A percentile compares a stretch with the other conserved stretches of the same genome.
Evolutionary conservation across 306 rosid genomes (phyloP).

Genomic region (Nissolia schottii): DNA sequence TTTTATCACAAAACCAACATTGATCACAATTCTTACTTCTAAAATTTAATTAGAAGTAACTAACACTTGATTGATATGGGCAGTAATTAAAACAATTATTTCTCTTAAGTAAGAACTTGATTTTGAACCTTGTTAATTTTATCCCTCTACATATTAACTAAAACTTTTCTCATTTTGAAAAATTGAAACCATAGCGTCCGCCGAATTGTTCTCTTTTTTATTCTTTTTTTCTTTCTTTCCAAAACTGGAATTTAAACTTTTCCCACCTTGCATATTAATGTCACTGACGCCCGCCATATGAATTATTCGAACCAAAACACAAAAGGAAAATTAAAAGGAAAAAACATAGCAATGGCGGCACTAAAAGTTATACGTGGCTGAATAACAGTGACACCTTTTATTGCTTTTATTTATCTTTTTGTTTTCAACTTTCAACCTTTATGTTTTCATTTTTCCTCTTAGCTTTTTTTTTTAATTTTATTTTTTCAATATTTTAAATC

Average conservation of each 20-base stretch:
- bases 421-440: slow-evolving; percentile 18
- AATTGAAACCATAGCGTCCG: neutral
- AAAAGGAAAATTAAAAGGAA: neutral
- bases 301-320: neutral
- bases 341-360: slow-evolving; percentile 28
- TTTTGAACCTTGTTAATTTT: too few relatives aligned
- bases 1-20: too few relatives aligned
- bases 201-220: neutral
- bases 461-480: neutral
- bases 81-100: too few relatives aligned
- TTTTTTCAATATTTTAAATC: slow-evolving; percentile 15
- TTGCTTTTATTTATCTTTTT: slow-evolving; percentile 6
- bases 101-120: too few relatives aligned
- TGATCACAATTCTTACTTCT: too few relatives aligned
- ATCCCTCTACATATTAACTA: neutral
- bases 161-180: neutral
- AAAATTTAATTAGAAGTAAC: too few relatives aligned
- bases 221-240: too few relatives aligned
- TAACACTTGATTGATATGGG: too few relatives aligned
- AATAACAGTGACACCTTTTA: slow-evolving; percentile 14
- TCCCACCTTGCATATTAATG: neutral
- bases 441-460: neutral
- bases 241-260: slow-evolving; percentile 23
- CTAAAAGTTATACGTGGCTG: slow-evolving; percentile 30
- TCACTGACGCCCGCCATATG: slow-evolving; percentile 24